These are phyloP conservation scores for Besnoitia besnoiti DNA, from an alignment of 169 alveolate genomes.

Conservation along the genomic window DNA sequence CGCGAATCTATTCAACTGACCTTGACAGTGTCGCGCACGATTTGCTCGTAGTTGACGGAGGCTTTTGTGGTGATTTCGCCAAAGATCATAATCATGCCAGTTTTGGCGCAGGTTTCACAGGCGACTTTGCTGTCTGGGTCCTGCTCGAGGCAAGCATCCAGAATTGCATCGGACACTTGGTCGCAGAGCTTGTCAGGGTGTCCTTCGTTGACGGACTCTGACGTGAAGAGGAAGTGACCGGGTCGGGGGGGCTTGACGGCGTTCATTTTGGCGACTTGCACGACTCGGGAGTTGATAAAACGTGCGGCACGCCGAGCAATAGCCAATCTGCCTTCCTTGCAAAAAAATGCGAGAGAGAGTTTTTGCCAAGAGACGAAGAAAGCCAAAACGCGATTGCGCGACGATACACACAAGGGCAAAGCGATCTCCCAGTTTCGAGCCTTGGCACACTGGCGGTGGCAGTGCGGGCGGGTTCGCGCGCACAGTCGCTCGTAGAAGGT, in stretches of 20 bases:
- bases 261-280: conserved; percentile 18
- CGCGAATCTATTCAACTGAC: too few relatives aligned
- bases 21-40: conserved; percentile 93
- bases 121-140: conserved; percentile 88
- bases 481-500: too few relatives aligned
- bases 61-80: conserved; percentile 98
- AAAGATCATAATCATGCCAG: conserved; percentile 94
- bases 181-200: conserved; percentile 99
- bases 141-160: conserved; percentile 97
- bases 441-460: too few relatives aligned
- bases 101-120: conserved; percentile 96
- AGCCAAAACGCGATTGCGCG: too few relatives aligned
- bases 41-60: conserved; percentile 90
- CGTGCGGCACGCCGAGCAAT: too few relatives aligned
- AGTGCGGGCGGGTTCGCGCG: too few relatives aligned
- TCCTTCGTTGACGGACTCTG: conserved; percentile 99
- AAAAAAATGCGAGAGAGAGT: background rate
- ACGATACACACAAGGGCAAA: too few relatives aligned
- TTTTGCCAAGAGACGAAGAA: too few relatives aligned
- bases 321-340: too few relatives aligned
- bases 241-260: conserved; percentile 43
- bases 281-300: too few relatives aligned
- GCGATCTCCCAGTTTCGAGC: too few relatives aligned
- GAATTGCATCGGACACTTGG: conserved; percentile 98
- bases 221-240: conserved; percentile 92